Conservation (phyloP, 768 basidiomycete genomes). For the Termitomyces sp. region DNA sequence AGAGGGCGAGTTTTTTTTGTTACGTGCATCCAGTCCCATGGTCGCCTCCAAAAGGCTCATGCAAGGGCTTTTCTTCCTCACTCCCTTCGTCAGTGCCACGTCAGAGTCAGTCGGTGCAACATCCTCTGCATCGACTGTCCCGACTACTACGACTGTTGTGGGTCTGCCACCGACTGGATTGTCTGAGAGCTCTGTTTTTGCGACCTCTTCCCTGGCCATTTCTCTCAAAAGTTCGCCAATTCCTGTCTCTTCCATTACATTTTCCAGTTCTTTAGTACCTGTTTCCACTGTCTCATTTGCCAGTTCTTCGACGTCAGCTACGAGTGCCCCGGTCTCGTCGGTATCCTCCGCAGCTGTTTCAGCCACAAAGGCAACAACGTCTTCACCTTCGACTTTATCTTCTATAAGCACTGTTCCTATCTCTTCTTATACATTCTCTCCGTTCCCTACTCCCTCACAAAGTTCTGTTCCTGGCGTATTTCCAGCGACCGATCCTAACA, state of each 20-base stretch:
- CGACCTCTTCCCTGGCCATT: background rate
- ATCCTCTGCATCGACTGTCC: background rate
- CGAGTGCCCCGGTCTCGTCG: slow-evolving; percentile 1
- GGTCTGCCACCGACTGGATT: slow-evolving; percentile 1
- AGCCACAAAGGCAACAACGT: background rate
- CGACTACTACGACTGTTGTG: background rate
- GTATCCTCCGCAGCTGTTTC: background rate
- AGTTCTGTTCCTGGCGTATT: slow-evolving; percentile 46
- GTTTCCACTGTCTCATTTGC: slow-evolving; percentile 1
- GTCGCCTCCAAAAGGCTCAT: slow-evolving; percentile 6
- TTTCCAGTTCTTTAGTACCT: background rate
- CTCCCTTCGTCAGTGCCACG: slow-evolving; percentile 7
- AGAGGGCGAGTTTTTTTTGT: background rate
- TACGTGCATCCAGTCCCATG: slow-evolving; percentile 5
- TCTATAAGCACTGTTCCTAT: slow-evolving; percentile 7
- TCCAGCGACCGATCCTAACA: slow-evolving; percentile 46
- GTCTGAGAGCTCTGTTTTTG: background rate
- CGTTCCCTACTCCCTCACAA: slow-evolving; percentile 58
- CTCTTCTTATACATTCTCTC: slow-evolving; percentile 29
- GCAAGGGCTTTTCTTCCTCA: slow-evolving; percentile 10
- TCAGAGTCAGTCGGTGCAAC: slow-evolving; percentile 1
- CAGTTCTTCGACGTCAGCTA: background rate
- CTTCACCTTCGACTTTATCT: slow-evolving; percentile 6
- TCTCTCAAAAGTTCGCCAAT: background rate
- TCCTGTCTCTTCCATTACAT: background rate